phyloP scores from a whole-genome alignment of 2,329 filamentous ascomycete genomes.

The Sporothrix protearum region DNA sequence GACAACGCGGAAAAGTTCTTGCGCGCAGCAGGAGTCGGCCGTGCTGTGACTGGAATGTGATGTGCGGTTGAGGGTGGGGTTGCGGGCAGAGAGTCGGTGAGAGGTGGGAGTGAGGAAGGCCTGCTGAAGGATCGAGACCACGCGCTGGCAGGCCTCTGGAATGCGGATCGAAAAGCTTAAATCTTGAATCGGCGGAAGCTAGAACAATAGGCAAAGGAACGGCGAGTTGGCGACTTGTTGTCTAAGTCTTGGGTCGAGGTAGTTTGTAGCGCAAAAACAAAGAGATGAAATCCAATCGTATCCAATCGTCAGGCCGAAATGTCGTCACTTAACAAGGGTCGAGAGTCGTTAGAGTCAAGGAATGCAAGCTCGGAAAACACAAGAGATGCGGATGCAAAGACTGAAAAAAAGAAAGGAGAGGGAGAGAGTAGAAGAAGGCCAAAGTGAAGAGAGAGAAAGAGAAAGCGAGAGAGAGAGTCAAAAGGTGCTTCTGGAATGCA shows the following conservation, averaged over 20 bases:
- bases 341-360: background rate
- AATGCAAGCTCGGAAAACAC: background rate
- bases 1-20: conserved; percentile 1
- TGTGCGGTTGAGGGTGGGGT: conserved; percentile 13
- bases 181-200: conserved; percentile 13
- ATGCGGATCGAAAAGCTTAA: conserved; percentile 18
- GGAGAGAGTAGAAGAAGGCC: background rate
- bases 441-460: conserved; percentile 3
- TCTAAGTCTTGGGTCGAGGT: background rate
- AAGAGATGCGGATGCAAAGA: background rate
- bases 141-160: conserved; percentile 11
- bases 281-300: background rate
- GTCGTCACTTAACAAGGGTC: conserved; percentile 11
- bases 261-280: conserved; percentile 3
- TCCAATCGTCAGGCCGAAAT: conserved; percentile 15
- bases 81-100: conserved; percentile 10
- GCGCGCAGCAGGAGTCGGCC: background rate
- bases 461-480: background rate
- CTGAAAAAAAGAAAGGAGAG: conserved; percentile 1
- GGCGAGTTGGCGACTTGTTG: background rate
- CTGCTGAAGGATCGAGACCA: background rate
- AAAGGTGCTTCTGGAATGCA: conserved; percentile 11
- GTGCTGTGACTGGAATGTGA: conserved; percentile 21
- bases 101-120: background rate
- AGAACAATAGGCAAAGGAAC: background rate